phyloP scores from a whole-genome alignment of 306 rosid genomes.

The Oemleria cerasiformis region DNA sequence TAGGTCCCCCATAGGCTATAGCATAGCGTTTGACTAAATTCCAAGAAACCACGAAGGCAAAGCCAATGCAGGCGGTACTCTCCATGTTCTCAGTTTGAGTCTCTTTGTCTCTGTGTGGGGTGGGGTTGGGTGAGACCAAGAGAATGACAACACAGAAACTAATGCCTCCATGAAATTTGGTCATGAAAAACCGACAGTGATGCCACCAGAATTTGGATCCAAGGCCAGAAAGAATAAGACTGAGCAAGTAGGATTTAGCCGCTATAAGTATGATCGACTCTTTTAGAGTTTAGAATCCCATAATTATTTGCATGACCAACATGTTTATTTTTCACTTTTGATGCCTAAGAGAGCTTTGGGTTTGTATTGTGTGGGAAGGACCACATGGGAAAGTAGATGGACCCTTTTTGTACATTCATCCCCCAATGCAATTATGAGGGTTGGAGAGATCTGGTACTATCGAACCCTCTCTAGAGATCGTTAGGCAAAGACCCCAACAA shows the following conservation, averaged over 20 bases:
- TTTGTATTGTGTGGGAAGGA: constrained; percentile 18
- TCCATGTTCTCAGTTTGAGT: not conserved
- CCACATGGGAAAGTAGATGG: constrained; percentile 44
- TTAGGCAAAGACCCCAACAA: constrained; percentile 49
- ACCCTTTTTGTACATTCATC: constrained; percentile 32
- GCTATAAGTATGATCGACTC: constrained; percentile 4
- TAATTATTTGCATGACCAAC: constrained; percentile 38
- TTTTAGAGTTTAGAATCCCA: constrained; percentile 9
- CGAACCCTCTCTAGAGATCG: constrained; percentile 27
- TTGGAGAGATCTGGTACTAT: constrained; percentile 55
- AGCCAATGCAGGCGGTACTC: constrained; percentile 5
- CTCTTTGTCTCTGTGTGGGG: not conserved
- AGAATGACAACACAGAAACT: constrained; percentile 10
- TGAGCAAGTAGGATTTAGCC: constrained; percentile 18
- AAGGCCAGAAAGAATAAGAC: constrained; percentile 14
- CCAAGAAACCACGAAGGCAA: constrained; percentile 7
- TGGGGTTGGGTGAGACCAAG: not conserved
- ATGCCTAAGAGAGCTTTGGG: constrained; percentile 5
- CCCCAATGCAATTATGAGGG: constrained; percentile 27
- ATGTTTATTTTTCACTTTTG: constrained; percentile 15
- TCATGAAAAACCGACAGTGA: constrained; percentile 13
- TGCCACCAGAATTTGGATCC: constrained; percentile 18
- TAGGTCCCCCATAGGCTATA: constrained; percentile 20
- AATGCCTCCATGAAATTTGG: not conserved
- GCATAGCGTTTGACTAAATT: constrained; percentile 20